Conservation (phyloP, 2,329 filamentous ascomycete genomes). For the Colletotrichum agaves region DNA sequence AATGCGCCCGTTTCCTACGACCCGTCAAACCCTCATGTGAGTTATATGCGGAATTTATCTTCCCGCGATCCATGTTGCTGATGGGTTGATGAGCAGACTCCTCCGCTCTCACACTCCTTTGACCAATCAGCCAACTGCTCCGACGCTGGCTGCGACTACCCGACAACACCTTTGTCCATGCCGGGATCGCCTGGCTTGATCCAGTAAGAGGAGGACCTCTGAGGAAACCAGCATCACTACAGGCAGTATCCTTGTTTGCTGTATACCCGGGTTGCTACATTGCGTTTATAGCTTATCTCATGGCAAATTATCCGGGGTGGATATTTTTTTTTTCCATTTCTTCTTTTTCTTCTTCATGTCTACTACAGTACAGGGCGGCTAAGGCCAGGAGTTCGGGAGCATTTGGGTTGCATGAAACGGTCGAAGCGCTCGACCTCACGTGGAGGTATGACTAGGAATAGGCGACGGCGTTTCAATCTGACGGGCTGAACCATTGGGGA, state of each 20-base stretch:
- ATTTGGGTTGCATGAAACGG: slow-evolving; percentile 32
- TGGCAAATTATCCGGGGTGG: neutral
- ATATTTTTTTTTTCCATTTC: neutral
- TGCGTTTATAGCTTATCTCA: no score
- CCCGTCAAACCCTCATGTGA: slow-evolving; percentile 79
- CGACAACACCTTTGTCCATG: slow-evolving; percentile 79
- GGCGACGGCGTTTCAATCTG: slow-evolving; percentile 25
- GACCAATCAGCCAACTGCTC: slow-evolving; percentile 74
- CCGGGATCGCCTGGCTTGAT: slow-evolving; percentile 72
- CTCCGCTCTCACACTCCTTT: slow-evolving; percentile 79
- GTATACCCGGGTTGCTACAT: neutral
- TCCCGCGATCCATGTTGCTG: slow-evolving; percentile 59
- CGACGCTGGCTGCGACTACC: slow-evolving; percentile 71
- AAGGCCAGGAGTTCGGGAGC: slow-evolving; percentile 26
- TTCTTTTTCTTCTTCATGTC: neutral
- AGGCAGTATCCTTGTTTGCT: neutral
- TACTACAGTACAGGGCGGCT: slow-evolving; percentile 9
- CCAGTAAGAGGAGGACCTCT: slow-evolving; percentile 39
- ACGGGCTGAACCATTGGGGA: neutral
- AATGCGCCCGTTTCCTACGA: slow-evolving; percentile 71
- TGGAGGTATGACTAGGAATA: slow-evolving; percentile 37
- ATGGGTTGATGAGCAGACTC: slow-evolving; percentile 70
- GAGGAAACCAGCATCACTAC: neutral
- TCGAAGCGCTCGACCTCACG: slow-evolving; percentile 45
- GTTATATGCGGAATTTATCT: slow-evolving; percentile 59